Evolutionary conservation across 75 land plant species (phyloP).

Genomic region (Isoetes taiwanensis): DNA sequence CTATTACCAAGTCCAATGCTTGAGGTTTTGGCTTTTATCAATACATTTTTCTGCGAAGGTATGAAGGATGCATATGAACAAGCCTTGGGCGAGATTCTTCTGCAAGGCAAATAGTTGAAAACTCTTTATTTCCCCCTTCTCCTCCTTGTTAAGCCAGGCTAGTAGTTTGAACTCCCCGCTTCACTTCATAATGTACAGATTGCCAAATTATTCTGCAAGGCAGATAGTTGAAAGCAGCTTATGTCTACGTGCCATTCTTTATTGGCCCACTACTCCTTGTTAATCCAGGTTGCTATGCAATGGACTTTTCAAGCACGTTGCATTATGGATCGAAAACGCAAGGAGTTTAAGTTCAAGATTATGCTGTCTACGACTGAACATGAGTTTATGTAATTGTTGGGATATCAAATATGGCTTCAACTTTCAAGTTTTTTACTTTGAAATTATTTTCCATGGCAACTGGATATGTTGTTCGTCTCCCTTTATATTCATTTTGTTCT

Average conservation of each 20-base stretch:
- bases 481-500: too few relatives aligned
- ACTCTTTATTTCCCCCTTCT: slow-evolving; percentile 59
- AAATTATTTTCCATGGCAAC: too few relatives aligned
- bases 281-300: slow-evolving; percentile 80
- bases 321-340: too few relatives aligned
- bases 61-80: slow-evolving; percentile 79
- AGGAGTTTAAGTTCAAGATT: too few relatives aligned
- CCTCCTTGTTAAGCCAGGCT: slow-evolving; percentile 71
- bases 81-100: too few relatives aligned
- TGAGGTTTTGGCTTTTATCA: slow-evolving; percentile 75
- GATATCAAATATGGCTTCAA: too few relatives aligned
- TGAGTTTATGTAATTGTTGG: too few relatives aligned
- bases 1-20: slow-evolving; percentile 47
- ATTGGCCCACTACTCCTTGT: slow-evolving; percentile 72
- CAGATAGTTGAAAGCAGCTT: slow-evolving; percentile 35
- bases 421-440: too few relatives aligned
- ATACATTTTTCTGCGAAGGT: slow-evolving; percentile 86
- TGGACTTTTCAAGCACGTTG: too few relatives aligned
- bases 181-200: slow-evolving; percentile 52
- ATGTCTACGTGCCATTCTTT: slow-evolving; percentile 51
- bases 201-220: slow-evolving; percentile 30
- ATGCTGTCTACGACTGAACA: too few relatives aligned
- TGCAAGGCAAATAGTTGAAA: slow-evolving; percentile 44
- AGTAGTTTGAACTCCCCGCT: slow-evolving; percentile 70
- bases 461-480: too few relatives aligned